Evolutionary conservation across 2,329 filamentous ascomycete species (phyloP), one percentile per base, ranked within the genome.

Genomic region (Blastomyces emzantsi): DNA sequence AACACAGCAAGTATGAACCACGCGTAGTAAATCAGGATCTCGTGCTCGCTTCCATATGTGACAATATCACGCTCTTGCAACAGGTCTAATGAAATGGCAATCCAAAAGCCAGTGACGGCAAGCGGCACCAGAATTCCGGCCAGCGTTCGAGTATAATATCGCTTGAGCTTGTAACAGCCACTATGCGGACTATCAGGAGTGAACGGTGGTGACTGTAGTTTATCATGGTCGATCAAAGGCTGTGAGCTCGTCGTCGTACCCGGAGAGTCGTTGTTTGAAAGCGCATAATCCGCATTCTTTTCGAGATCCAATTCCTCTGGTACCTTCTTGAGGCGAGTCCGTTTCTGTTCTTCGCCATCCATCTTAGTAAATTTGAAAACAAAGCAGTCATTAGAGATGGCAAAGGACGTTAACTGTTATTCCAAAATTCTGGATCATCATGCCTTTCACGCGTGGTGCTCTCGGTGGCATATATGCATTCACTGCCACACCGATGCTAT

Each of bases 1-100:
- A 65, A 65, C 8, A 65, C 64, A 49, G 61, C 64, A 47, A 65
- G n/a, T 19, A 63, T 39, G 56, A 63, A 65, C 64, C 64, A 65
- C 33, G 64, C 61, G 25, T 65, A 65, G 33, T 45, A 65, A n/a
- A 65, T 57, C 45, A 47, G 54, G 36, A 56, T 59, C 36, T 54
- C 64, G 28, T 63, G 55, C 3, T 47, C 22, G 28, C 30, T 39
- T 22, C 64, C 64, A 49, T 60, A 65, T 22, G 33, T 25, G 15
- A 47, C 60, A 41, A 45, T 22, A 39, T 62, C 49, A 13, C 25
- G 25, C 30, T 56, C 45, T 36, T 11, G 25, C 39, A 22, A 41
- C 15, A 62, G 39, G 13, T 15, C 11, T 7, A 30, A 22, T 17
- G 28, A 56, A 36, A 62, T 54, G 49, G 33, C 15, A 15, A 56